These are phyloP conservation scores for Luffa acutangula DNA, from an alignment of 306 rosid species.

Conservation along the genomic window DNA sequence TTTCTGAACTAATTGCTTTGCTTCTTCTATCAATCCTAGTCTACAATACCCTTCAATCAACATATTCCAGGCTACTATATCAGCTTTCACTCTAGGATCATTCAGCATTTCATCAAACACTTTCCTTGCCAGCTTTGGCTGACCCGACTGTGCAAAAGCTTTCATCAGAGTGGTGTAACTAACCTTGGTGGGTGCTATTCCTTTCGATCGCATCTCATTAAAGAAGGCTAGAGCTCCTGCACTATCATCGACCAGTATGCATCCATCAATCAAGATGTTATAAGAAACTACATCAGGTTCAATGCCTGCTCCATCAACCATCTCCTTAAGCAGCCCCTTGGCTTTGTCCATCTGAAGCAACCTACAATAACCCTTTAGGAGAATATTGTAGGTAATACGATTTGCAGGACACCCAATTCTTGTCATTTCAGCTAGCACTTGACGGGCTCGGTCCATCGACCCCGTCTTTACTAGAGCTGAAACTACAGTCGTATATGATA, in stretches of 20 bases:
- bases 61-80: constrained; percentile 86
- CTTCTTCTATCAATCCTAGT: constrained; percentile 72
- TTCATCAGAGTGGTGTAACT: constrained; percentile 97
- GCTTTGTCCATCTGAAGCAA: constrained; percentile 67
- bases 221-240: constrained; percentile 79
- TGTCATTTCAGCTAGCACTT: constrained; percentile 84
- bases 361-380: constrained; percentile 81
- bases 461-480: constrained; percentile 77
- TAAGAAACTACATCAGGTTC: constrained; percentile 90
- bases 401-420: constrained; percentile 65
- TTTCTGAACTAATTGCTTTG: constrained; percentile 57
- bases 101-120: constrained; percentile 80
- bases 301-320: constrained; percentile 62
- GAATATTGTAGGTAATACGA: constrained; percentile 76
- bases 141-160: constrained; percentile 78
- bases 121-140: constrained; percentile 87
- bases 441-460: constrained; percentile 74
- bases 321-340: constrained; percentile 64
- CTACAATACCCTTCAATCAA: constrained; percentile 89
- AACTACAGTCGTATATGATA: constrained; percentile 82
- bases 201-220: constrained; percentile 84
- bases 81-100: constrained; percentile 73
- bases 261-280: constrained; percentile 78
- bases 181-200: constrained; percentile 85
- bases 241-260: constrained; percentile 79